Evolutionary conservation across 306 rosid genomes (phyloP), one percentile per base, ranked within the genome.

Genomic region (Vicia sativa): DNA sequence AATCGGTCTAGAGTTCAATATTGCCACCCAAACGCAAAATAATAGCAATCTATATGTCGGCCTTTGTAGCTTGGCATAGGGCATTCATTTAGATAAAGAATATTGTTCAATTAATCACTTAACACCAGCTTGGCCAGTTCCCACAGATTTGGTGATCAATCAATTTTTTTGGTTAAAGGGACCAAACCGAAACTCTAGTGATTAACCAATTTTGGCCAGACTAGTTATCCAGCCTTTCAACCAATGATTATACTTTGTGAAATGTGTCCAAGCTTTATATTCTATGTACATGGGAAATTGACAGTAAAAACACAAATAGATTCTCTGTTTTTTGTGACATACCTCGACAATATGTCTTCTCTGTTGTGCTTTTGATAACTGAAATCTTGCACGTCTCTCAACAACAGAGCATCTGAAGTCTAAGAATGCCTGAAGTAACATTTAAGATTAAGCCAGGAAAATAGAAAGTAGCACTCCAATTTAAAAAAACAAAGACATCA

Each of bases 301-400:
- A 45, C 61, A 31, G 15, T 13, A 41, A 18, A 31, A 16, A 74
- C 57, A 28, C 59, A 58, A 39, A 48, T 49, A 49, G 43, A 71
- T 50, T 31, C 53, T 49, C 42, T 19, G 53, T 31, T 48, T 26
- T 39, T 12, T 43, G 3, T 35, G 58, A 39, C 66, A 68, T 83
- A 93, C 98, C 97, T 86, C 95, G 38, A 90, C 96, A 53, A 90
- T 82, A 78, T 93, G 99, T 57, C 80, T 85, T 77, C 96, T 93
- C 44, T 76, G 86, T 70, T 85, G 86, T 75, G 99, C 97, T 9
- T 90, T 92, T 26, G 82, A 79, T 76, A 90, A 92, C 80, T 93
- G 87, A 79, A 77, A 93, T 80, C 81, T 83, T 75, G 97, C 96
- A 60, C 96, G 96, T 68, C 96, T 88, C 84, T 86, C 97, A 34